Evolutionary conservation across 202 grass and related monocot species (phyloP).

Genomic region (Musa balbisiana): DNA sequence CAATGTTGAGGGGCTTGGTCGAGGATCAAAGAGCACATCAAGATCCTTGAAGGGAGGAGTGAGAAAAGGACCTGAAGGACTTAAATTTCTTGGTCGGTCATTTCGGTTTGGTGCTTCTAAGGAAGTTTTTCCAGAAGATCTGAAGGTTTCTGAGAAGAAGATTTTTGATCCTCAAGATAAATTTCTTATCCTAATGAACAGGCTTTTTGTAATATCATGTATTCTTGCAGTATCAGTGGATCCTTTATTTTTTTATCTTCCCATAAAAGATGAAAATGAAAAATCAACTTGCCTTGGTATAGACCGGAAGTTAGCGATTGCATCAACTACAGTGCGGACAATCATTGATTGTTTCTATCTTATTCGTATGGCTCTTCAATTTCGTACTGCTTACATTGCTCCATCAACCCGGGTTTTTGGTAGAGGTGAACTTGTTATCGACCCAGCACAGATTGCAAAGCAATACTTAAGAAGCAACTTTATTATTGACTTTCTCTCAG

Average conservation of each 20-base stretch:
- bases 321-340: slow-evolving; percentile 45
- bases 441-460: slow-evolving; percentile 60
- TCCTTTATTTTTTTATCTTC: slow-evolving; percentile 80
- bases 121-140: slow-evolving; percentile 93
- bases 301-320: slow-evolving; percentile 39
- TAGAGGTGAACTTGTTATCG: slow-evolving; percentile 88
- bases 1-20: slow-evolving; percentile 38
- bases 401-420: slow-evolving; percentile 89
- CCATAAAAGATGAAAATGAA: slow-evolving; percentile 23
- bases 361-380: slow-evolving; percentile 79
- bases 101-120: slow-evolving; percentile 55
- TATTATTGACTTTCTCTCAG: slow-evolving; percentile 54
- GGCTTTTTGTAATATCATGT: slow-evolving; percentile 72
- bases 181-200: slow-evolving; percentile 59
- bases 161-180: slow-evolving; percentile 96
- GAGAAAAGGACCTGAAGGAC: slow-evolving; percentile 55
- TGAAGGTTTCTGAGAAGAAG: slow-evolving; percentile 57
- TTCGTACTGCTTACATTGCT: slow-evolving; percentile 82
- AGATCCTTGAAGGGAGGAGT: slow-evolving; percentile 50
- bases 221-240: slow-evolving; percentile 76
- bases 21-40: slow-evolving; percentile 33
- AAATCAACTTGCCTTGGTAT: slow-evolving; percentile 60
- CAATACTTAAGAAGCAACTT: slow-evolving; percentile 71
- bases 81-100: slow-evolving; percentile 70
- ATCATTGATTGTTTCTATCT: slow-evolving; percentile 75